Percentiles rank a stretch among this genome's conserved stretches.
These are phyloP conservation scores for Emericellopsis atlantica DNA, from an alignment of 2,329 filamentous ascomycete genomes.

Conservation along the genomic window DNA sequence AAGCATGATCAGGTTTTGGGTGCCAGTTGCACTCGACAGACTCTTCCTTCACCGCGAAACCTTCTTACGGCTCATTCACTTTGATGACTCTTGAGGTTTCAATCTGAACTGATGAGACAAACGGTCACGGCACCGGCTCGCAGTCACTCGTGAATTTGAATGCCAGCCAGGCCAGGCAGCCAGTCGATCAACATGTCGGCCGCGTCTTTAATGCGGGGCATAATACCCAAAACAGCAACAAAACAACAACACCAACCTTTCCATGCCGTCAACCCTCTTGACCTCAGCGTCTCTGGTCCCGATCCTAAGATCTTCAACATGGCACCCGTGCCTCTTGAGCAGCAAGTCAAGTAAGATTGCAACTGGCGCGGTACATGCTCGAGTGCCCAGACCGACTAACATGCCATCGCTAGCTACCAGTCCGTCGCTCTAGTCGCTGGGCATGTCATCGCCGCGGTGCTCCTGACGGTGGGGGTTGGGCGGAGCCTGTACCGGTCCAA, in stretches of 20 bases:
- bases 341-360: conserved; percentile 8
- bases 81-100: no score
- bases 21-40: no score
- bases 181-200: no score
- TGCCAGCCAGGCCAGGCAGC: no score
- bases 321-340: conserved; percentile 12
- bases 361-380: neutral
- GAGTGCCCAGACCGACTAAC: neutral
- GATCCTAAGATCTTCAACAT: conserved; percentile 5
- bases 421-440: conserved; percentile 7
- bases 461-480: conserved; percentile 8
- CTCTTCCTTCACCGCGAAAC: no score
- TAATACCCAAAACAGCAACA: neutral
- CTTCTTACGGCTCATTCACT: no score
- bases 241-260: neutral
- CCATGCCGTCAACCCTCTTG: neutral
- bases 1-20: no score
- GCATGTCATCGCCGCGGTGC: conserved; percentile 8
- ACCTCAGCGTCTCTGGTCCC: neutral
- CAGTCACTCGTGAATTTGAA: no score
- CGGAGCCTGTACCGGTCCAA: conserved; percentile 12
- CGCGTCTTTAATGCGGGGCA: neutral
- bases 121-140: no score
- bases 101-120: no score
- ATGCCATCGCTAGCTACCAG: conserved; percentile 5